Evolutionary conservation across 2,329 filamentous ascomycete species (phyloP).

Genomic region (Hymenoscyphus fructigenus): DNA sequence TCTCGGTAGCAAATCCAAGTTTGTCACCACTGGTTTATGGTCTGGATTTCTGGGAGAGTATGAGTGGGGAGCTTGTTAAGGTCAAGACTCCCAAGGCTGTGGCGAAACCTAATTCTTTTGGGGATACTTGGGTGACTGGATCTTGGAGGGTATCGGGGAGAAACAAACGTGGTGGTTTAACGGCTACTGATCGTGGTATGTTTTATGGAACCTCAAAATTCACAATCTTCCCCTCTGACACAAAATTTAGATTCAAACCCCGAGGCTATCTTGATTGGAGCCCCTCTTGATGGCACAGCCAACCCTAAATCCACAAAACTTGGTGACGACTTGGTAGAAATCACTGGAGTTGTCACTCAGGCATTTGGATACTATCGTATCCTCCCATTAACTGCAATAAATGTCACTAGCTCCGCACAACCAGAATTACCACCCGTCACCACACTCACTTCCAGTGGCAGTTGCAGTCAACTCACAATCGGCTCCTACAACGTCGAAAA

Average conservation of each 20-base stretch:
- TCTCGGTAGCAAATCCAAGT: constrained; percentile 59
- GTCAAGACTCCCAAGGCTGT: constrained; percentile 57
- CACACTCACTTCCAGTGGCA: constrained; percentile 52
- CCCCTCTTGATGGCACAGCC: constrained; percentile 61
- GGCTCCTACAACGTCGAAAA: constrained; percentile 72
- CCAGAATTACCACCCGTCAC: constrained; percentile 51
- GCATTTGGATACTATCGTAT: constrained; percentile 69
- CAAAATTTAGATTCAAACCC: constrained; percentile 59
- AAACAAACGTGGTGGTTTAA: constrained; percentile 64
- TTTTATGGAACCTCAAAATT: not conserved
- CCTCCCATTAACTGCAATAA: constrained; percentile 59
- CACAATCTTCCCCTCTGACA: constrained; percentile 5
- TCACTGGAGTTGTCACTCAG: constrained; percentile 67
- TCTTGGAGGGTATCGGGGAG: constrained; percentile 62
- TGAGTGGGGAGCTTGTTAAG: constrained; percentile 67
- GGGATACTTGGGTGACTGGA: constrained; percentile 69
- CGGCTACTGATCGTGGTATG: constrained; percentile 55
- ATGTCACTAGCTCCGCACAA: constrained; percentile 45
- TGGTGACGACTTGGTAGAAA: constrained; percentile 62
- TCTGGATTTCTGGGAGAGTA: constrained; percentile 72
- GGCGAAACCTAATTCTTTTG: constrained; percentile 60
- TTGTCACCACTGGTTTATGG: constrained; percentile 62
- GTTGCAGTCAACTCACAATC: constrained; percentile 61
- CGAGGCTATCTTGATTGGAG: constrained; percentile 64
- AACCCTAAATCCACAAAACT: constrained; percentile 61